Evolutionary conservation across 345 rosid genomes (phyloP), one percentile per base, ranked within the genome.

Genomic region (Lepidium didymum): DNA sequence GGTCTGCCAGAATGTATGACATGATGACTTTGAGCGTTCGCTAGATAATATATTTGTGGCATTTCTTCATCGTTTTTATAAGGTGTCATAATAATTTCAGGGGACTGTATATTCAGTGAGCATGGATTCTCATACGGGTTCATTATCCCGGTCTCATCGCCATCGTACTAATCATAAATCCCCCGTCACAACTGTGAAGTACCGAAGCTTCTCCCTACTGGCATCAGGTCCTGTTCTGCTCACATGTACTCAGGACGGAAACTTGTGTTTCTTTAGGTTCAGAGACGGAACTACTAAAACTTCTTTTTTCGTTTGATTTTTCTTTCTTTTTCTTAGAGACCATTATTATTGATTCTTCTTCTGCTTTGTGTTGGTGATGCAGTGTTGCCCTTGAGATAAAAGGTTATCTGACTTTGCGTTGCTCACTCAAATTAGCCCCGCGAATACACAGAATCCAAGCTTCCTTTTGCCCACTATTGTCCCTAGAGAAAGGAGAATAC

Each of bases 181-280:
- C 67, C 86, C 92, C 10, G 87, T 91, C 51, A 86, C 97, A 66
- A 86, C 96, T 11, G 84, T 94, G 63, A 86, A 91, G 78, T 94
- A 91, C 73, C 83, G 95, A 61, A 94, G 97, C 80, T 88, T 94
- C 83, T 94, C 97, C 61, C 83, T 91, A 29, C 79, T 94, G 69
- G 89, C 99, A 12, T 79, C 83, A 16, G 95, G 97, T 9, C 99
- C 99, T 50, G 97, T 94, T 69, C 77, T 94, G 56, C 87, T 94
- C 67, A 79, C 97, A 12, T 94, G 97, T 64, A 84, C 84, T 73
- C 95, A 86, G 74, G 97, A 94, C 27, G 97, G 99, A 72, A 87
- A 73, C 77, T 78, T 94, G 68, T 84, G 90, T 56, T 94, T 90
- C 84, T 94, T 87, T 82, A 91, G 99, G 99, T 91, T 42, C 44